Conservation (phyloP, 2,329 filamentous ascomycete species). For the Daldinia eschscholtzii region DNA sequence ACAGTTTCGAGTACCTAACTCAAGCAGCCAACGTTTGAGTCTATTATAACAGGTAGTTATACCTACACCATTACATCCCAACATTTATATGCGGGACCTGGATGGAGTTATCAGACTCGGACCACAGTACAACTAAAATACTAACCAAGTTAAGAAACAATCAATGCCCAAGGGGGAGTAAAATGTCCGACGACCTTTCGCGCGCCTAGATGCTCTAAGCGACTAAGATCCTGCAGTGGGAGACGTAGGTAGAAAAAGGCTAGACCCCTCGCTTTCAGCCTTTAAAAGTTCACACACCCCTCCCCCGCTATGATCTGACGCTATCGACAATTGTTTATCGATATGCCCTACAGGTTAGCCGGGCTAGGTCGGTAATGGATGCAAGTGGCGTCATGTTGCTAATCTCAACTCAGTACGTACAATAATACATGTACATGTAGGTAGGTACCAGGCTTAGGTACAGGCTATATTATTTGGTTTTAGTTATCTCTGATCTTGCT, state of each 20-base stretch:
- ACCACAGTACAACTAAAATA: background rate
- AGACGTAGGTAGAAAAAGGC: background rate
- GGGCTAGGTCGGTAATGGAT: slow-evolving; percentile 32
- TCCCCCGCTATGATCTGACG: slow-evolving; percentile 43
- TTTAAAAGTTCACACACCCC: slow-evolving; percentile 9
- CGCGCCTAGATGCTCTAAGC: background rate
- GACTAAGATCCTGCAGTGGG: background rate
- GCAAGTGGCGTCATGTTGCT: slow-evolving; percentile 39
- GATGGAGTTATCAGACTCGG: background rate
- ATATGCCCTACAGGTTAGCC: slow-evolving; percentile 43
- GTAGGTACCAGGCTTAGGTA: background rate
- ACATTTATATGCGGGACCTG: background rate
- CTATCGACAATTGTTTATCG: slow-evolving; percentile 37
- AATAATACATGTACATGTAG: background rate
- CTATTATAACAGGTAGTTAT: background rate
- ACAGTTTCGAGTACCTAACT: background rate
- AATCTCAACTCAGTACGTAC: slow-evolving; percentile 24
- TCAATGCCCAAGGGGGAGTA: slow-evolving; percentile 23
- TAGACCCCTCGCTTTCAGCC: slow-evolving; percentile 9
- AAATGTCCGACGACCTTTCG: slow-evolving; percentile 8
- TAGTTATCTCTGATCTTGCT: slow-evolving; percentile 36
- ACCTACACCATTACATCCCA: background rate
- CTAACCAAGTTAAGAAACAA: background rate
- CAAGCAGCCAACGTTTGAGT: background rate
- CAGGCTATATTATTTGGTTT: slow-evolving; percentile 34